Conservation (phyloP, 345 rosid species). For the Theobroma cacao region DNA sequence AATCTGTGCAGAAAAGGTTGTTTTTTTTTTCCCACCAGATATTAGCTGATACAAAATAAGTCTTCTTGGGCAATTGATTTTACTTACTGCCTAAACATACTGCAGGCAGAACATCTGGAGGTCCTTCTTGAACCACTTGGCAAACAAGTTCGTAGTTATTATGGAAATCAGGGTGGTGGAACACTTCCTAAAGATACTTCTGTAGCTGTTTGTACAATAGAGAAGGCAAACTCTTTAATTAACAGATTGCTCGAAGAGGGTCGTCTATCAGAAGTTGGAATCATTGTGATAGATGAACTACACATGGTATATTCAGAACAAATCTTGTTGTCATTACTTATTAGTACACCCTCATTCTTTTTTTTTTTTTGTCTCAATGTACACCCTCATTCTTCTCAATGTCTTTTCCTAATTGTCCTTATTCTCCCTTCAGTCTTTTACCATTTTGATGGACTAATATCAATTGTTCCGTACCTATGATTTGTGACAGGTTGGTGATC, state of each 20-base stretch:
- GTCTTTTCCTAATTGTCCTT: constrained; percentile 11
- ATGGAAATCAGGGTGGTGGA: constrained; percentile 97
- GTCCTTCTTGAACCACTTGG: constrained; percentile 89
- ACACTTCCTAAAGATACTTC: constrained; percentile 94
- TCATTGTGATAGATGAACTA: constrained; percentile 92
- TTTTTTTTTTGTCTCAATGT: no score
- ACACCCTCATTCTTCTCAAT: not conserved
- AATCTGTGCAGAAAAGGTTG: constrained; percentile 90
- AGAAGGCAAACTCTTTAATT: constrained; percentile 89
- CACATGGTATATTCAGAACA: constrained; percentile 71
- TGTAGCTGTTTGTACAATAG: constrained; percentile 98
- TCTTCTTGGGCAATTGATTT: not conserved
- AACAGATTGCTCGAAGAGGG: constrained; percentile 94
- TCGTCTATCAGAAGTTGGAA: constrained; percentile 91
- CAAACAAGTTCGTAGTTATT: constrained; percentile 87
- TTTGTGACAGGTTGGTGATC: constrained; percentile 84
- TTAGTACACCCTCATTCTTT: not conserved
- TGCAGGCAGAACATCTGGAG: constrained; percentile 92
- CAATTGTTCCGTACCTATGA: constrained; percentile 17
- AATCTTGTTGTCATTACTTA: constrained; percentile 11
- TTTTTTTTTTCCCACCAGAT: constrained; percentile 13
- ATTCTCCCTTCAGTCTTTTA: not conserved
- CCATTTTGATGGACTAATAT: not conserved
- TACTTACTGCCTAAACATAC: constrained; percentile 15
- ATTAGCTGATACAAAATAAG: constrained; percentile 1